Conservation (phyloP, 2,329 filamentous ascomycete genomes). For the Stachybotrys elegans region DNA sequence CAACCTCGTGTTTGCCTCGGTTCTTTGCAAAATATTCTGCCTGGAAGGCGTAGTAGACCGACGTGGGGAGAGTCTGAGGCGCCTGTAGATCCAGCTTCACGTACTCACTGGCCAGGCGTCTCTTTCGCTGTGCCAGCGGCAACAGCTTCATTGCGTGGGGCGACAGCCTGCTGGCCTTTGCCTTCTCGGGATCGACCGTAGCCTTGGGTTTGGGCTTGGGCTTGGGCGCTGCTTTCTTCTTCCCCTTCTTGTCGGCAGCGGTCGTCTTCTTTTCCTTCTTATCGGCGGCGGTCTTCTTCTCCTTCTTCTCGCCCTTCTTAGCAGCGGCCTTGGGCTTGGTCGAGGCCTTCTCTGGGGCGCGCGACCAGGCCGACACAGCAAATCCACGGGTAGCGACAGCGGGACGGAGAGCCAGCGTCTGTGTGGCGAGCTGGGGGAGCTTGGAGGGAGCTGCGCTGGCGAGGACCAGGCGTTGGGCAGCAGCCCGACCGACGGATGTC, state of each 20-base stretch:
- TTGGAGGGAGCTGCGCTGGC: constrained; percentile 15
- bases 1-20: too few relatives aligned
- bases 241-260: constrained; percentile 9
- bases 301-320: constrained; percentile 16
- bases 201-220: constrained; percentile 15
- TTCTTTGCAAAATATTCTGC: too few relatives aligned
- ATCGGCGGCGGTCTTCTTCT: constrained; percentile 11
- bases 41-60: too few relatives aligned
- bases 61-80: too few relatives aligned
- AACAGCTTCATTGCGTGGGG: constrained; percentile 32
- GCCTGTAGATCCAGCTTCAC: too few relatives aligned
- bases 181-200: constrained; percentile 20
- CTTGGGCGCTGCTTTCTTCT: constrained; percentile 16
- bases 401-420: constrained; percentile 10
- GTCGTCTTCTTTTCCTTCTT: constrained; percentile 7
- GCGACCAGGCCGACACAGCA: constrained; percentile 20
- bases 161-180: constrained; percentile 27
- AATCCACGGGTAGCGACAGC: constrained; percentile 23
- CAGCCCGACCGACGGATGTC: constrained; percentile 33
- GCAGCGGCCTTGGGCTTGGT: constrained; percentile 16
- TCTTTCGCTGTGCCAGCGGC: too few relatives aligned
- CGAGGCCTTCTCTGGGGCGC: constrained; percentile 12
- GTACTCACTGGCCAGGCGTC: too few relatives aligned
- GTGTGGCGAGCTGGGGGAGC: constrained; percentile 15
- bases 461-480: constrained; percentile 27